Conservation (phyloP, 2,329 filamentous ascomycete genomes). For the Scolecobasidium constrictum region DNA sequence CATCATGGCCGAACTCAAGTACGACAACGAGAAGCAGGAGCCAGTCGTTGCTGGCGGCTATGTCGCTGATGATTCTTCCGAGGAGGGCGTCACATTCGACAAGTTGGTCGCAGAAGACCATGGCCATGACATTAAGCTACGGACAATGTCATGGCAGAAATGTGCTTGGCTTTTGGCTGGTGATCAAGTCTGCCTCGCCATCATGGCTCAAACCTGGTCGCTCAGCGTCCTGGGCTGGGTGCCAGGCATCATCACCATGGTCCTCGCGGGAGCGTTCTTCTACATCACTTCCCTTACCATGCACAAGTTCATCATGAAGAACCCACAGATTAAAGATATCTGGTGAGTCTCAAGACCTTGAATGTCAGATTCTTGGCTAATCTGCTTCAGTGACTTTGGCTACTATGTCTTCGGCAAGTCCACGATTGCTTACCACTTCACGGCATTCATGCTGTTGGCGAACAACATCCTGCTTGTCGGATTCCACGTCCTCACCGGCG, state of each 20-base stretch:
- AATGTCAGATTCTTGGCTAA: conserved; percentile 11
- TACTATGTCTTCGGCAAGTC: conserved; percentile 36
- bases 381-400: conserved; percentile 38
- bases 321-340: conserved; percentile 39
- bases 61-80: neutral
- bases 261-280: conserved; percentile 34
- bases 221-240: conserved; percentile 38
- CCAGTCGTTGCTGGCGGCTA: neutral
- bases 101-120: conserved; percentile 24
- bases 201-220: conserved; percentile 42
- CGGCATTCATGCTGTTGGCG: conserved; percentile 36
- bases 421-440: conserved; percentile 33
- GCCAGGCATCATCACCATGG: conserved; percentile 36
- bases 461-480: conserved; percentile 42
- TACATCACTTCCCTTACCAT: conserved; percentile 41
- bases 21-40: neutral
- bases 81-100: conserved; percentile 4
- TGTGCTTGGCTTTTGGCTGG: conserved; percentile 37
- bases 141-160: conserved; percentile 44
- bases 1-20: neutral
- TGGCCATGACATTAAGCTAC: conserved; percentile 39
- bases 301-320: conserved; percentile 42
- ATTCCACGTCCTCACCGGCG: conserved; percentile 39
- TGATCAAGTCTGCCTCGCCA: conserved; percentile 40
- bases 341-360: conserved; percentile 27